Percentiles rank a stretch among this genome's conserved stretches.
These are phyloP conservation scores for Diutina pseudorugosa DNA, from an alignment of 1,139 yeast species.

Conservation along the genomic window DNA sequence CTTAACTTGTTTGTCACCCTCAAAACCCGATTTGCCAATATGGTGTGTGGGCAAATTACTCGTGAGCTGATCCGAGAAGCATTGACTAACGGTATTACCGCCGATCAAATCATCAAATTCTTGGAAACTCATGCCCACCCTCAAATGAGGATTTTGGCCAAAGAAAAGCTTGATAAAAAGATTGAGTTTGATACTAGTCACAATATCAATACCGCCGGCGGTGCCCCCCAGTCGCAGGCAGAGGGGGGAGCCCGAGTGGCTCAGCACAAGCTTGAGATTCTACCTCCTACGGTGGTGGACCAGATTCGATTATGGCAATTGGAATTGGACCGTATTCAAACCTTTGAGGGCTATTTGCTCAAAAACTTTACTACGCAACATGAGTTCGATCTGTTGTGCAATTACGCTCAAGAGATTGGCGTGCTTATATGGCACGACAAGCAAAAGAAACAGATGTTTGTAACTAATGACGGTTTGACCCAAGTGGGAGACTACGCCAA, in stretches of 20 bases:
- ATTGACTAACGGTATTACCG: conserved; percentile 77
- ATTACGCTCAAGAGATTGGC: conserved; percentile 84
- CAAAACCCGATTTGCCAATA: conserved; percentile 73
- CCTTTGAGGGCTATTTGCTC: conserved; percentile 80
- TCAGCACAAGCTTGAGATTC: conserved; percentile 43
- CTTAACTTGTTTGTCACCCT: conserved; percentile 78
- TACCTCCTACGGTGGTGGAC: conserved; percentile 94
- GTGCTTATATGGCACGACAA: conserved; percentile 79
- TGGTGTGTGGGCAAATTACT: conserved; percentile 89
- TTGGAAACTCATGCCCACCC: conserved; percentile 90
- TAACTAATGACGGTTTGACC: conserved; percentile 73
- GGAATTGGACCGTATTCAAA: conserved; percentile 83
- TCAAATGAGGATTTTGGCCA: conserved; percentile 69
- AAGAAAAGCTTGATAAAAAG: conserved; percentile 54
- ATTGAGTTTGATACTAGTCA: conserved; percentile 52
- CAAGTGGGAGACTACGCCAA: conserved; percentile 84
- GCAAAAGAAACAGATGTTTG: conserved; percentile 61
- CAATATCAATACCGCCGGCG: conserved; percentile 38
- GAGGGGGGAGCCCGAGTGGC: conserved; percentile 14
- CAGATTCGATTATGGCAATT: conserved; percentile 94
- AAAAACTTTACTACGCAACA: conserved; percentile 70
- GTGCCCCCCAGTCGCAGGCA: conserved; percentile 25
- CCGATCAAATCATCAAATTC: conserved; percentile 86
- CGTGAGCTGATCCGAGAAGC: conserved; percentile 87
- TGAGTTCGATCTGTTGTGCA: conserved; percentile 62